Conservation (phyloP, 163 green algal genomes). For the Prototheca wickerhamii region DNA sequence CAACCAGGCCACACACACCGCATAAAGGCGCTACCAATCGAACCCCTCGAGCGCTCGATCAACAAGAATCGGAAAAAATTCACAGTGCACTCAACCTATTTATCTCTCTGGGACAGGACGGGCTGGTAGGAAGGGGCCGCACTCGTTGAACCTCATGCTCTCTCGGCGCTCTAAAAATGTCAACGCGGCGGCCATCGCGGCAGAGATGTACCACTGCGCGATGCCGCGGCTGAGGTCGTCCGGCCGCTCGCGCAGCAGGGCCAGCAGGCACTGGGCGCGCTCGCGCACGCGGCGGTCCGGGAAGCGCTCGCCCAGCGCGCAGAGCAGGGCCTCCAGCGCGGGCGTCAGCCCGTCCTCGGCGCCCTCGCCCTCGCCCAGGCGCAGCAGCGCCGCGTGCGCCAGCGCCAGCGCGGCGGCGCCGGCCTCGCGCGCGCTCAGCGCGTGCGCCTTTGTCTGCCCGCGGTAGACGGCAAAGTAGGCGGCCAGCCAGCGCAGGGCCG, state of each 20-base stretch:
- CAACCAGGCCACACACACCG: too few relatives aligned
- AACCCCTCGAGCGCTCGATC: too few relatives aligned
- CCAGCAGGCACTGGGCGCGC: not conserved
- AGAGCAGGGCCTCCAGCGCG: conserved; percentile 15
- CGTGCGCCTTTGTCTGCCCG: conserved; percentile 4
- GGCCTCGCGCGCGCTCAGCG: conserved; percentile 10
- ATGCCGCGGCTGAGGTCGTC: not conserved
- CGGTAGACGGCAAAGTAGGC: not conserved
- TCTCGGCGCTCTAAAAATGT: too few relatives aligned
- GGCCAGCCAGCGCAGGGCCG: not conserved
- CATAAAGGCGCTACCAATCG: too few relatives aligned
- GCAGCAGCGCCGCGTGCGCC: conserved; percentile 7
- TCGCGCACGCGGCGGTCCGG: conserved; percentile 6
- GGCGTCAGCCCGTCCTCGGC: conserved; percentile 10
- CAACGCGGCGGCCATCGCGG: not conserved
- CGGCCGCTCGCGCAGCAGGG: not conserved
- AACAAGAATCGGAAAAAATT: too few relatives aligned
- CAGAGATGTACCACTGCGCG: not conserved
- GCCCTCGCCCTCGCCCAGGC: not conserved
- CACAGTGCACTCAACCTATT: too few relatives aligned
- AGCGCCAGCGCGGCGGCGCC: conserved; percentile 13
- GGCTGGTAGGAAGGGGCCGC: too few relatives aligned
- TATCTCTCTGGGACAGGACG: too few relatives aligned
- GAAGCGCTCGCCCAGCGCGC: conserved; percentile 8
- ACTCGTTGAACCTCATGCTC: too few relatives aligned